These are phyloP conservation scores for Cladophialophora immunda DNA, from an alignment of 2,329 filamentous ascomycete genomes.

Conservation along the genomic window DNA sequence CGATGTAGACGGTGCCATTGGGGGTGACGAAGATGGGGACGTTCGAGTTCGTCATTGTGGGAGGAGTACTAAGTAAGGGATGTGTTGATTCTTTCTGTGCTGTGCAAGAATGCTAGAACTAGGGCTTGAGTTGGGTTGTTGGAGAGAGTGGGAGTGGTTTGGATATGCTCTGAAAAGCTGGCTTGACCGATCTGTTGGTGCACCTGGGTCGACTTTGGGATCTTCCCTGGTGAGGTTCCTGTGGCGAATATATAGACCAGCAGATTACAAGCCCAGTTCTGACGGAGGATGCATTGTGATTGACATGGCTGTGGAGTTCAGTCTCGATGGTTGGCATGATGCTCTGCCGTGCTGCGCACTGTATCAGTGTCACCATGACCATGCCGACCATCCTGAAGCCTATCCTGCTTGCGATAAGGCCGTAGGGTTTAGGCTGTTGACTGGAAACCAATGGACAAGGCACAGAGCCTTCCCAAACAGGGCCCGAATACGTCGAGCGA, in stretches of 20 bases:
- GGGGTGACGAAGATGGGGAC: constrained; percentile 16
- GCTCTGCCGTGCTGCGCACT: background rate
- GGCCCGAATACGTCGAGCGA: background rate
- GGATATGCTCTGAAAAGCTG: background rate
- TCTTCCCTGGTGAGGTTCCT: background rate
- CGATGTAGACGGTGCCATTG: constrained; percentile 30
- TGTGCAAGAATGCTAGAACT: background rate
- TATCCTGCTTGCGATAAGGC: constrained; percentile 12
- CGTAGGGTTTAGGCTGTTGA: constrained; percentile 1
- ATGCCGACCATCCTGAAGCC: background rate
- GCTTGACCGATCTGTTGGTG: background rate
- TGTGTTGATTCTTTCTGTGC: background rate
- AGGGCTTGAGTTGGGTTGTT: background rate
- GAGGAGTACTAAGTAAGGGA: background rate
- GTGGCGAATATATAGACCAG: constrained; percentile 19
- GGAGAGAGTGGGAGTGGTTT: background rate
- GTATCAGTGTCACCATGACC: background rate
- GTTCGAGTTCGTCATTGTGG: constrained; percentile 6
- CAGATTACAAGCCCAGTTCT: background rate
- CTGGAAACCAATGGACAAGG: background rate
- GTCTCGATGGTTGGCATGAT: background rate
- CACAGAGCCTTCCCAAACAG: background rate
- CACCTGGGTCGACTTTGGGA: background rate
- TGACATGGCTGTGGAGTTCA: background rate
- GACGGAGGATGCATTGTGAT: background rate